Percentiles rank a stretch among this genome's conserved stretches.
phyloP scores from a whole-genome alignment of 1,284 basidiomycete genomes.

The Ceratobasidium papillatum region DNA sequence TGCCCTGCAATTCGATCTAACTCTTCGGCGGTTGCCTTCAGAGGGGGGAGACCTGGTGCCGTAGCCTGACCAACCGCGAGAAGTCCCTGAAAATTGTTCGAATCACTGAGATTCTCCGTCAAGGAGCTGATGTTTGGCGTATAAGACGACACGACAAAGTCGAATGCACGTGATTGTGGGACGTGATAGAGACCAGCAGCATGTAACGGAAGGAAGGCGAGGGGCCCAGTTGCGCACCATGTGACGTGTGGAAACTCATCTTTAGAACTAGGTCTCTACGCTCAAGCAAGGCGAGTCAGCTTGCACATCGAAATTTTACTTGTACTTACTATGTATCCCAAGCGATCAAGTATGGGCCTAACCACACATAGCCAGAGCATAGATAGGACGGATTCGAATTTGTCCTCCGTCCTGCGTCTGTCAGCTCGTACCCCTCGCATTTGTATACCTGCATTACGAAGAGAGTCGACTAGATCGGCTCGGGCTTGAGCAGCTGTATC shows the following conservation, averaged over 20 bases:
- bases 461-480: background rate
- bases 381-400: background rate
- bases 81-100: background rate
- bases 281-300: too few species aligned
- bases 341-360: background rate
- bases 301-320: background rate
- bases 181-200: background rate
- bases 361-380: background rate
- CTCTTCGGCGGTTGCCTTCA: background rate
- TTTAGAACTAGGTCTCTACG: background rate
- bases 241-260: conserved; percentile 9
- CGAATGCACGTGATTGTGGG: background rate
- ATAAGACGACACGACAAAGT: conserved; percentile 15
- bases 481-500: background rate
- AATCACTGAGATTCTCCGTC: background rate
- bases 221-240: conserved; percentile 7
- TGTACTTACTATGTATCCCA: background rate
- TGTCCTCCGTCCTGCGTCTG: too few species aligned
- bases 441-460: background rate
- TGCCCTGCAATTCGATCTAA: background rate
- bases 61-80: background rate
- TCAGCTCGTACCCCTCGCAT: background rate
- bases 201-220: conserved; percentile 12
- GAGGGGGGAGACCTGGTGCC: background rate
- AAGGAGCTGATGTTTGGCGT: background rate